Evolutionary conservation across 768 basidiomycete genomes (phyloP).

Genomic region (Trametes elegans): DNA sequence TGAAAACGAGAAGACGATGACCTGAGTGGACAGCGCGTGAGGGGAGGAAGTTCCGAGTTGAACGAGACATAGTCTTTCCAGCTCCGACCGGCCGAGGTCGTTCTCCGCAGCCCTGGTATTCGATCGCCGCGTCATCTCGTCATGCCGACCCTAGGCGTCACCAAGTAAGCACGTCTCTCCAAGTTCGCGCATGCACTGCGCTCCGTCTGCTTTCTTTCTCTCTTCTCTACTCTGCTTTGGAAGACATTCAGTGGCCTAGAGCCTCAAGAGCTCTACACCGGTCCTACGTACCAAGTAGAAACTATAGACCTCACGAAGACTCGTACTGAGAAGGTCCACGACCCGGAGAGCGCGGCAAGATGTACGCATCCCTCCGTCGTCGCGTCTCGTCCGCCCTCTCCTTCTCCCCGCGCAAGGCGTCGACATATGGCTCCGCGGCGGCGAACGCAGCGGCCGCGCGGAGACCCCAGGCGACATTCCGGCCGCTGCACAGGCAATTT

Average conservation of each 20-base stretch:
- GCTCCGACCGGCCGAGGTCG: not conserved
- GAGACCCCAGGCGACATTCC: slow-evolving; percentile 30
- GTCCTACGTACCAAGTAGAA: not conserved
- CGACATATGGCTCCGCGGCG: slow-evolving; percentile 14
- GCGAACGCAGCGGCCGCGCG: slow-evolving; percentile 31
- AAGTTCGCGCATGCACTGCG: not conserved
- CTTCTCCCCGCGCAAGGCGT: slow-evolving; percentile 13
- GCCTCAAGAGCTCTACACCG: slow-evolving; percentile 1
- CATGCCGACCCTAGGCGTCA: slow-evolving; percentile 10
- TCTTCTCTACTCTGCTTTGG: not conserved
- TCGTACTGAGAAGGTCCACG: not conserved
- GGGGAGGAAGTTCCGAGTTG: too few relatives aligned
- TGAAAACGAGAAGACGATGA: not conserved
- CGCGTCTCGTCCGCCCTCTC: slow-evolving; percentile 33
- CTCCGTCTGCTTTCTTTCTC: not conserved
- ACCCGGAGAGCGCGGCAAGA: slow-evolving; percentile 24
- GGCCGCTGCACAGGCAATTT: slow-evolving; percentile 57
- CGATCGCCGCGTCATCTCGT: slow-evolving; percentile 11
- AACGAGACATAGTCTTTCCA: not conserved
- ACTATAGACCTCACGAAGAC: not conserved
- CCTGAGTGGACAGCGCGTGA: not conserved
- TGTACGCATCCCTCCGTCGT: slow-evolving; percentile 46
- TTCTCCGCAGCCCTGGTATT: not conserved
- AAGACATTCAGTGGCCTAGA: not conserved
- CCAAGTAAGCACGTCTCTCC: not conserved